Percentiles rank a stretch among this genome's conserved stretches.
phyloP scores from a whole-genome alignment of 306 rosid species.

The Citrullus mucosospermus region DNA sequence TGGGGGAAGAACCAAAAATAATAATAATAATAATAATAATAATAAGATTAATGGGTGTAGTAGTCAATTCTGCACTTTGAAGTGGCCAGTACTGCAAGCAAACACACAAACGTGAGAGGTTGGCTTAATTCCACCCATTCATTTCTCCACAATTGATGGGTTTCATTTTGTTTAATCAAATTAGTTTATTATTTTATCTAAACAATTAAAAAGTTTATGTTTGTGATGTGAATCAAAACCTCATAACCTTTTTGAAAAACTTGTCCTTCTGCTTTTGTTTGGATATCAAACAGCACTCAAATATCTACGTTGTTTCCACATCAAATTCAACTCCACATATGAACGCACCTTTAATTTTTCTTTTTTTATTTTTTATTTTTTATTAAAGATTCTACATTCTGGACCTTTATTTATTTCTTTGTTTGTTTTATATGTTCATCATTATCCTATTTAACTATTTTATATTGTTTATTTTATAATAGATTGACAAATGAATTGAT shows the following conservation, averaged over 20 bases:
- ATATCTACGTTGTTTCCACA: neutral
- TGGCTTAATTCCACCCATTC: neutral
- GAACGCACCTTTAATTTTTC: neutral
- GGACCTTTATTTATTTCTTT: neutral
- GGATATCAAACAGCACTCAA: neutral
- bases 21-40: no score
- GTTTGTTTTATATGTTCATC: neutral
- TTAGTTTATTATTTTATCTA: neutral
- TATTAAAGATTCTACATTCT: neutral
- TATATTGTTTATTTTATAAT: no score
- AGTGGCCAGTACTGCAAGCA: neutral
- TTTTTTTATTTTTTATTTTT: no score
- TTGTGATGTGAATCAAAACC: neutral
- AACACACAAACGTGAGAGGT: neutral
- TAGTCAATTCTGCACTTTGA: no score
- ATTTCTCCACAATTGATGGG: neutral
- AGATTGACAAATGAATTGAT: no score
- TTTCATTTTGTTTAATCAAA: neutral
- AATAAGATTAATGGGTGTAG: neutral
- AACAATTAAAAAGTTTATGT: neutral
- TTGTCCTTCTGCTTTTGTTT: neutral
- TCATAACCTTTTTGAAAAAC: neutral
- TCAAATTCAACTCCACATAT: neutral
- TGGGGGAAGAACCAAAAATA: no score
- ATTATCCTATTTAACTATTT: no score